phyloP scores from a whole-genome alignment of 768 basidiomycete species.

The Trametes sanguinea region DNA sequence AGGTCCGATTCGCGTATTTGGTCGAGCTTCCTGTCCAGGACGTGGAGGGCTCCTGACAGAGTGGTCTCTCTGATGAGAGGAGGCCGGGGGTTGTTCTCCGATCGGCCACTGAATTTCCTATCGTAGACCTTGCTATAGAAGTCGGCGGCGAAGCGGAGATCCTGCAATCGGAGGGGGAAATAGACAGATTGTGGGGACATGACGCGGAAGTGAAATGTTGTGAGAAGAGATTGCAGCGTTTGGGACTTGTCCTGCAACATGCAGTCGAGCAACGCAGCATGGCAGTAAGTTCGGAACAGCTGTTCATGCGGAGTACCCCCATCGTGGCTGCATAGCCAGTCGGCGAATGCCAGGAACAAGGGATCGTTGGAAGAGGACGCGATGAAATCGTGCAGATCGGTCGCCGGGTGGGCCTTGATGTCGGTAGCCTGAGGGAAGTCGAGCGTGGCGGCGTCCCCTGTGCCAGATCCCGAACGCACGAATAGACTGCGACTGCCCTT shows the following conservation, averaged over 20 bases:
- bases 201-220: slow-evolving; percentile 66
- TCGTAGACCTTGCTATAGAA: slow-evolving; percentile 80
- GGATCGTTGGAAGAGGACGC: slow-evolving; percentile 84
- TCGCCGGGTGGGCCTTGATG: slow-evolving; percentile 63
- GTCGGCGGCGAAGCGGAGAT: slow-evolving; percentile 71
- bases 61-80: slow-evolving; percentile 75
- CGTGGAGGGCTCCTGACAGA: slow-evolving; percentile 63
- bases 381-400: slow-evolving; percentile 83
- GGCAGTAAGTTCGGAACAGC: slow-evolving; percentile 69
- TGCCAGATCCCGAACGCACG: slow-evolving; percentile 81
- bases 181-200: slow-evolving; percentile 58
- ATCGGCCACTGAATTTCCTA: slow-evolving; percentile 69
- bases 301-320: slow-evolving; percentile 60
- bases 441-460: slow-evolving; percentile 80
- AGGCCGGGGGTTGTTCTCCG: slow-evolving; percentile 64
- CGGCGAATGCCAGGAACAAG: slow-evolving; percentile 78
- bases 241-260: slow-evolving; percentile 89
- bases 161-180: slow-evolving; percentile 70
- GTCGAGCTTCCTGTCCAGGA: slow-evolving; percentile 60
- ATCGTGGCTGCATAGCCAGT: slow-evolving; percentile 67
- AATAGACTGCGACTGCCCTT: slow-evolving; percentile 91
- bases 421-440: slow-evolving; percentile 81
- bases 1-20: slow-evolving; percentile 40
- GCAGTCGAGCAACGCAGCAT: slow-evolving; percentile 79
- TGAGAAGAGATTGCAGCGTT: slow-evolving; percentile 73